Base-by-base conservation (phyloP, 164 flowering plant genomes). In the Berberis vulgaris region DNA sequence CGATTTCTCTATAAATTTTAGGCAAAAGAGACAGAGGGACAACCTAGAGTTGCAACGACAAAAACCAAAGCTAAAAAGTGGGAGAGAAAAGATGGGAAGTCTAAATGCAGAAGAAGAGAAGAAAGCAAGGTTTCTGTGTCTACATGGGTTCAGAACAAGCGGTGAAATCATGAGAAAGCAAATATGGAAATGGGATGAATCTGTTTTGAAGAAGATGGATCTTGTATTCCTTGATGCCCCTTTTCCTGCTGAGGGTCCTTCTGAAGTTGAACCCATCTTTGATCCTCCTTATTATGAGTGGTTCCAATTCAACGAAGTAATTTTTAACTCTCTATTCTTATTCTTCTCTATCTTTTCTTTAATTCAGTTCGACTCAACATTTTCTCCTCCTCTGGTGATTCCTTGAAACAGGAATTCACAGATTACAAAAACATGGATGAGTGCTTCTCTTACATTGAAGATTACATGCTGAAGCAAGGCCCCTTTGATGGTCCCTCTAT, bases 271-370 rank as follows among this genome's bases (percentile, higher is more conserved):
- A 49, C 87, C 85, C 0, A 82, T 91, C 58, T 91, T 88, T 60
- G 88, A 89, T 50, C 91, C 96, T 75, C 96, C 97, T 41, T 91
- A 84, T 67, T 88, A 80, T 67, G 93, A 91, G 70, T 91, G 96
- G 97, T 91, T 88, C 68, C 96, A 88, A 53, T 86, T 81, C 80
- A 76, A 86, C 60, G 74, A 81, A 84, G 93, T 86, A 6, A 54
- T 45, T 11, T 10, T 41, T 45, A 2, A 46, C 1, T 6, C 42
- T 61, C 42, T 11, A 7, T 9, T n/a, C n/a, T n/a, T n/a, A n/a
- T 52, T 1, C 1, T 41, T 52, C 4, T 38, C 50, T 3, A 38
- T 41, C 59, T 4, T 59, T 39, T n/a, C 5, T 41, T 13, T 45
- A 7, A 53, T 43, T 64, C 12, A 47, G n/a, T n/a, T n/a, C n/a